These are phyloP conservation scores for Picochlorum sp. DNA, from an alignment of 139 green algal species.

Conservation along the genomic window DNA sequence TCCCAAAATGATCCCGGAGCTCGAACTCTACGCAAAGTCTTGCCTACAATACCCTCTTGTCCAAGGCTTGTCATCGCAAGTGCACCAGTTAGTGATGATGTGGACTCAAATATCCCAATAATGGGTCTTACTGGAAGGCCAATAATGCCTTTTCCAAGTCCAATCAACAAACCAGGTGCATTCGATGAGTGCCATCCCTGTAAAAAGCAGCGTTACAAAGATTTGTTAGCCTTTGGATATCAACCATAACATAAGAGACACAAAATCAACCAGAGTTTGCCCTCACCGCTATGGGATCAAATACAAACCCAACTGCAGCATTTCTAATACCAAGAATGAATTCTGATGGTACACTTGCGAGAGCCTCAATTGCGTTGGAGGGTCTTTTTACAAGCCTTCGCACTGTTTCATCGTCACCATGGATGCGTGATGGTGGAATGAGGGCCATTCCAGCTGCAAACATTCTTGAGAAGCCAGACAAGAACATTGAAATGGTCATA, in stretches of 20 bases:
- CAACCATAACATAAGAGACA: background rate
- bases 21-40: conserved; percentile 50
- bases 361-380: conserved; percentile 48
- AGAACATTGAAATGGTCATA: conserved; percentile 29
- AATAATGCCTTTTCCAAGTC: conserved; percentile 45
- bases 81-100: conserved; percentile 43
- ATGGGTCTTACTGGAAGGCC: conserved; percentile 47
- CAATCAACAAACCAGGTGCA: conserved; percentile 32
- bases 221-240: background rate
- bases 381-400: conserved; percentile 45
- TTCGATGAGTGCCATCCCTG: conserved; percentile 29
- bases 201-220: too few relatives aligned
- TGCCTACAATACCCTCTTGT: conserved; percentile 66
- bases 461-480: conserved; percentile 45
- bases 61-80: conserved; percentile 61
- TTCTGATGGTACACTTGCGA: conserved; percentile 34
- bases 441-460: conserved; percentile 39
- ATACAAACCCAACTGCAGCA: conserved; percentile 34
- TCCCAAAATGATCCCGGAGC: conserved; percentile 45
- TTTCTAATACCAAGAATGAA: conserved; percentile 35
- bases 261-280: too few relatives aligned
- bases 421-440: conserved; percentile 44
- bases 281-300: conserved; percentile 51
- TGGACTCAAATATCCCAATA: conserved; percentile 43
- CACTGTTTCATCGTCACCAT: conserved; percentile 45